Percentiles rank a stretch among this genome's conserved stretches.
phyloP scores from a whole-genome alignment of 2,329 filamentous ascomycete species.

The Rhinocladiella mackenziei region DNA sequence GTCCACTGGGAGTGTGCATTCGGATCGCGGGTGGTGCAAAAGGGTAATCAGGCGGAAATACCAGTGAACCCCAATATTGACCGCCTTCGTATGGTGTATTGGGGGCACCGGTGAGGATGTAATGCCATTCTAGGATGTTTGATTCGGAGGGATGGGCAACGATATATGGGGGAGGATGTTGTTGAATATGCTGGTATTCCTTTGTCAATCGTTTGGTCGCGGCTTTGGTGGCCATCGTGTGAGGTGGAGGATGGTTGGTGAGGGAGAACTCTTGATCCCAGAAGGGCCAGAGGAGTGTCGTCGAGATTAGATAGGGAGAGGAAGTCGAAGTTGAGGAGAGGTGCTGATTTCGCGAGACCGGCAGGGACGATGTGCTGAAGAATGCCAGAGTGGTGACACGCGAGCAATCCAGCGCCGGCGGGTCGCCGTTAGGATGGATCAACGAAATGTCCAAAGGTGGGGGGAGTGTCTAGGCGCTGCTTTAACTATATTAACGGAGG shows the following conservation, averaged over 20 bases:
- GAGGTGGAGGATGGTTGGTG: background rate
- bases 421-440: too few relatives aligned
- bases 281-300: too few relatives aligned
- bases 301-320: background rate
- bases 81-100: constrained; percentile 90
- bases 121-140: constrained; percentile 72
- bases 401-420: too few relatives aligned
- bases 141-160: constrained; percentile 81
- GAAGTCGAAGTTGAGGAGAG: too few relatives aligned
- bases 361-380: too few relatives aligned
- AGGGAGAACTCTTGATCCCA: too few relatives aligned
- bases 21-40: constrained; percentile 96
- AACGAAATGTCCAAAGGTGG: too few relatives aligned
- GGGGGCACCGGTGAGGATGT: constrained; percentile 71
- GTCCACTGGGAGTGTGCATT: constrained; percentile 96
- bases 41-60: constrained; percentile 94
- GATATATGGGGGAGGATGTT: constrained; percentile 84
- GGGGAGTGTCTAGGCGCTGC: too few relatives aligned
- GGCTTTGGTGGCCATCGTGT: constrained; percentile 65
- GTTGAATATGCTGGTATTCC: constrained; percentile 62
- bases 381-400: too few relatives aligned
- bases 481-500: too few relatives aligned
- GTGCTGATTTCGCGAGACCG: too few relatives aligned
- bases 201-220: constrained; percentile 66
- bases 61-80: constrained; percentile 96